Evolutionary conservation across 2,329 filamentous ascomycete genomes (phyloP).

Genomic region (Cordyceps pruinosa): DNA sequence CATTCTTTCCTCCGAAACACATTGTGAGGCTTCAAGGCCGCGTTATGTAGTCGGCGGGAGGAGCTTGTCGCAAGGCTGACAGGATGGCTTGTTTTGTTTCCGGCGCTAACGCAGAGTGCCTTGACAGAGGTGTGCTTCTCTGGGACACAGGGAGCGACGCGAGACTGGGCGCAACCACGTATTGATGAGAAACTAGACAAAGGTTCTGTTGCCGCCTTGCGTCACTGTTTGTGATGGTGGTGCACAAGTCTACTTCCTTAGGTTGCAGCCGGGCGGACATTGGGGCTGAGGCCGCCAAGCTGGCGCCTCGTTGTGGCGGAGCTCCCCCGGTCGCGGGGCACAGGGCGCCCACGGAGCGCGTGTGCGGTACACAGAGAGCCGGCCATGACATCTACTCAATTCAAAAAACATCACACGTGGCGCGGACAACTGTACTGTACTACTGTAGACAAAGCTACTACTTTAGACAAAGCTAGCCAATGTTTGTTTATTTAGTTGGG

Average conservation of each 20-base stretch:
- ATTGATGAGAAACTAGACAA: neutral
- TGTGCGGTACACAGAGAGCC: neutral
- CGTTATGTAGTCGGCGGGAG: neutral
- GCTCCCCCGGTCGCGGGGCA: neutral
- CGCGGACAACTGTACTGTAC: too few species aligned
- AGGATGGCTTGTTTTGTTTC: neutral
- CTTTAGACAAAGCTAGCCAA: neutral
- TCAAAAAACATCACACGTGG: neutral
- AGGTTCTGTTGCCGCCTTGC: neutral
- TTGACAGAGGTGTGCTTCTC: neutral
- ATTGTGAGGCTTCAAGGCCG: slow-evolving; percentile 23
- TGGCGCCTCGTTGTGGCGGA: slow-evolving; percentile 5
- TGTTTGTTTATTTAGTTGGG: neutral
- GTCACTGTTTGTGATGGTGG: neutral
- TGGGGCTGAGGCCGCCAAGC: slow-evolving; percentile 2
- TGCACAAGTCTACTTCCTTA: too few species aligned
- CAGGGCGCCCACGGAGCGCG: neutral
- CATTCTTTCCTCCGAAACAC: slow-evolving; percentile 44
- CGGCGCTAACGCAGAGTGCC: neutral
- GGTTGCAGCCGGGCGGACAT: neutral
- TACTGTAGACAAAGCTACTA: too few species aligned
- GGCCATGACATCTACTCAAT: neutral
- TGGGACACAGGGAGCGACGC: too few species aligned
- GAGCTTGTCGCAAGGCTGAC: neutral
- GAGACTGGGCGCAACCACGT: too few species aligned